Evolutionary conservation across 352 stramenopile species (phyloP), one percentile per base, ranked within the genome.

Genomic region (Globisporangium camurandrum): DNA sequence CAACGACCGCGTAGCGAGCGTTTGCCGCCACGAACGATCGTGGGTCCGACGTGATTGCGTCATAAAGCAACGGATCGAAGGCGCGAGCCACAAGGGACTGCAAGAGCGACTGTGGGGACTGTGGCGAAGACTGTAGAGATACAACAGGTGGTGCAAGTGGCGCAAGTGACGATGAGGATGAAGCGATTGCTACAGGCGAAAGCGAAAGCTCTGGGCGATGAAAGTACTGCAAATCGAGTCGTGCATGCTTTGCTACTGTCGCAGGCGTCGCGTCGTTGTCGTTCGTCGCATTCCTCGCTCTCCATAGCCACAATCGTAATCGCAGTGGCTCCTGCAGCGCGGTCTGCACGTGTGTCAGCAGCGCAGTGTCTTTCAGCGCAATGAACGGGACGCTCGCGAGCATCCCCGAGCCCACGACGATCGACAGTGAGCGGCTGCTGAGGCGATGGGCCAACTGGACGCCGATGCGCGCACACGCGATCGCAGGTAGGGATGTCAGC

Each of bases 331-430:
- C 6, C 30, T 34, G 6, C 6, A 34, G 30, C 30, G 11, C 30
- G 6, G 30, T 11, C 30, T 34, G 6, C 6, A 48, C 4, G 23
- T 16, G 19, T 2, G 23, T 14, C 10, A 48, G 17, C 11, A 60
- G 33, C 7, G 19, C 24, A n/a, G 39, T 54, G 46, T 46, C 38
- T 43, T 67, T 67, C 37, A 67, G 59, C 4, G 49, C 51, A 24
- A 67, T 54, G 27, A 63, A 51, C 16, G 60, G 60, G 16, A 57
- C 60, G 22, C 60, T 62, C 31, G 54, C n/a, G 23, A 67, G 49
- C 60, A 67, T 67, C 16, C 47, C 60, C 6, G 23, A 31, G 26
- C 59, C 60, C 1, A 67, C 51, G 38, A 67, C 48, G 1, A 46
- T 42, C 11, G 56, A 53, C 11, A 68, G 37, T 4, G 55, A 50